A percentile compares a stretch with the other conserved stretches of the same genome.
phyloP scores from a whole-genome alignment of 106 monocot species.

The Acorus gramineus region DNA sequence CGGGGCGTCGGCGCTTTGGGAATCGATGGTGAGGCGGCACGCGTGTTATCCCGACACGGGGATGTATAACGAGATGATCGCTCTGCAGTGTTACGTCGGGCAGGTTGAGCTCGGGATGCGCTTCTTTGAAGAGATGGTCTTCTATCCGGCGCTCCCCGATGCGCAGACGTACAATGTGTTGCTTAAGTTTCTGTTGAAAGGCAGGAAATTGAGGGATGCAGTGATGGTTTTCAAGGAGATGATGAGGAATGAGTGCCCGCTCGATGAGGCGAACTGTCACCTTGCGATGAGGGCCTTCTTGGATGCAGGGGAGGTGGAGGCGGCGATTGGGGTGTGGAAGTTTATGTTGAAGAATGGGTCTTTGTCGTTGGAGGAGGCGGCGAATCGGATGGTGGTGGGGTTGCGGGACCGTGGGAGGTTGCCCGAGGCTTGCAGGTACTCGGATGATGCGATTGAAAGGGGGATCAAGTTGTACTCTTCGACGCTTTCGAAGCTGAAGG shows the following conservation, averaged over 20 bases:
- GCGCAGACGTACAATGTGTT: conserved; percentile 44
- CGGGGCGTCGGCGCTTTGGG: conserved; percentile 36
- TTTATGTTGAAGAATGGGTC: conserved; percentile 36
- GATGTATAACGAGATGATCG: conserved; percentile 56
- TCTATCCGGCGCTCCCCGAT: conserved; percentile 50
- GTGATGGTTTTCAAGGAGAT: conserved; percentile 50
- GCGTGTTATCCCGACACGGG: conserved; percentile 25
- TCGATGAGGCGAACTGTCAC: conserved; percentile 19
- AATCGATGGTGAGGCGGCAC: conserved; percentile 22
- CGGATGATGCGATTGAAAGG: conserved; percentile 67
- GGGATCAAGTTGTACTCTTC: conserved; percentile 59
- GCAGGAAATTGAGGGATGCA: conserved; percentile 25
- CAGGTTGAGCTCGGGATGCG: conserved; percentile 15
- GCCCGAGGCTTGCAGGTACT: conserved; percentile 71
- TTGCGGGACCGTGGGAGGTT: conserved; percentile 27
- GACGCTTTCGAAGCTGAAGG: conserved; percentile 52
- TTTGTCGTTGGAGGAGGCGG: conserved; percentile 36
- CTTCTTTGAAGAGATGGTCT: conserved; percentile 60
- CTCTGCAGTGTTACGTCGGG: conserved; percentile 18
- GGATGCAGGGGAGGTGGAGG: conserved; percentile 27
- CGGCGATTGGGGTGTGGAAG: conserved; percentile 43
- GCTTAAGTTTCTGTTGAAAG: conserved; percentile 34
- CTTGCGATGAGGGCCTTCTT: conserved; percentile 25
- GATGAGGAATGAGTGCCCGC: conserved; percentile 59
- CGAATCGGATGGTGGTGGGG: conserved; percentile 35